A percentile compares a stretch with the other conserved stretches of the same genome.
Evolutionary conservation across 257 asterid species (phyloP).

Genomic region (Forsythia viridissima): DNA sequence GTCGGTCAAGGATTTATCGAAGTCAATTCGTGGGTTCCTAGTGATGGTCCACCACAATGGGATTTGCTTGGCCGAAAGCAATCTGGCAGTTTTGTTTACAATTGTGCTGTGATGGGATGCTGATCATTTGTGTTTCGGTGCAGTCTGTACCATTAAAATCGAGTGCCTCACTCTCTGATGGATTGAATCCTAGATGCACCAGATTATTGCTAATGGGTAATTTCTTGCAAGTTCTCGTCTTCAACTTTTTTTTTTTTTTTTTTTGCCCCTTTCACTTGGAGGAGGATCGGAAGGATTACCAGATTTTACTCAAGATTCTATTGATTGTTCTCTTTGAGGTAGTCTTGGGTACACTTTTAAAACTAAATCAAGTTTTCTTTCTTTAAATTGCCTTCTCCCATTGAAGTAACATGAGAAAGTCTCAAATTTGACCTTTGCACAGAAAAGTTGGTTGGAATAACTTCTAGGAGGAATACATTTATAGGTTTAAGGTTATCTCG

Average conservation of each 20-base stretch:
- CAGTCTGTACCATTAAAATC: neutral
- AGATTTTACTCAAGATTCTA: neutral
- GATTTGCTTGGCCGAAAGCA: slow-evolving; percentile 33
- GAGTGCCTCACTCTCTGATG: neutral
- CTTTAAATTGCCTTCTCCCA: neutral
- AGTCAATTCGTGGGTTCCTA: slow-evolving; percentile 76
- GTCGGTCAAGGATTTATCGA: slow-evolving; percentile 64
- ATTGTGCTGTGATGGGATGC: slow-evolving; percentile 51
- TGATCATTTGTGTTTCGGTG: slow-evolving; percentile 12
- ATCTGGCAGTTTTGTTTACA: slow-evolving; percentile 42
- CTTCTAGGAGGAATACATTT: slow-evolving; percentile 5
- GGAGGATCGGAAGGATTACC: neutral
- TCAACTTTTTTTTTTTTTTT: neutral
- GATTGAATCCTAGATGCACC: neutral
- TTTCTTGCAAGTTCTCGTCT: neutral
- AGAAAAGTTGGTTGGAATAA: neutral
- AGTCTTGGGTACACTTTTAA: neutral
- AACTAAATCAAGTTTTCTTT: neutral
- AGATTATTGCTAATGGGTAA: neutral
- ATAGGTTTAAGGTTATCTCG: neutral
- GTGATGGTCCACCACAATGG: slow-evolving; percentile 66
- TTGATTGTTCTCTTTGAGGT: neutral
- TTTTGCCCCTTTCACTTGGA: neutral
- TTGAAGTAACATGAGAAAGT: neutral
- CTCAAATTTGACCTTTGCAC: neutral